phyloP scores from a whole-genome alignment of 352 stramenopile genomes.

The Phytophthora pistaciae region DNA sequence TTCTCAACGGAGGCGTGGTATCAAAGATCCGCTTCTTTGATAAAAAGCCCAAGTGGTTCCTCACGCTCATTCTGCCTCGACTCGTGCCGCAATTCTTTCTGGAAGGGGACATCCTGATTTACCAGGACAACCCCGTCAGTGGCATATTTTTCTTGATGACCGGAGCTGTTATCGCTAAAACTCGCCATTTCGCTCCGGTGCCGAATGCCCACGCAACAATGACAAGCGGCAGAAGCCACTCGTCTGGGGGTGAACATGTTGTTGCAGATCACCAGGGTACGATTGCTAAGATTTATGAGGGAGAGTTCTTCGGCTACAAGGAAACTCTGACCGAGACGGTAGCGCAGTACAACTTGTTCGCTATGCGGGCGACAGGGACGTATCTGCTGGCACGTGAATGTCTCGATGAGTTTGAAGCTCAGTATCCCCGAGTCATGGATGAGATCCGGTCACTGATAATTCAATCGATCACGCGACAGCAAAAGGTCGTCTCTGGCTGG shows the following conservation, averaged over 20 bases:
- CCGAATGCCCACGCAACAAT: conserved; percentile 19
- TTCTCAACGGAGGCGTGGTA: conserved; percentile 64
- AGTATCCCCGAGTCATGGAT: conserved; percentile 70
- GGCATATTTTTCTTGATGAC: conserved; percentile 85
- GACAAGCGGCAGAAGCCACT: conserved; percentile 14
- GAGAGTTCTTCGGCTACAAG: conserved; percentile 85
- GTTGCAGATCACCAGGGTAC: conserved; percentile 40
- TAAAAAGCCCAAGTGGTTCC: conserved; percentile 88
- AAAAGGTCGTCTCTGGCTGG: conserved; percentile 74
- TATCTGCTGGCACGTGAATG: conserved; percentile 74
- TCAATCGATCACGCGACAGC: conserved; percentile 80
- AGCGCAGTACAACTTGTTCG: conserved; percentile 79
- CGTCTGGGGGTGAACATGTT: conserved; percentile 26
- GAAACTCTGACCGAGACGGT: conserved; percentile 66
- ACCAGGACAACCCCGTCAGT: conserved; percentile 72
- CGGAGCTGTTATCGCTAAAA: conserved; percentile 63
- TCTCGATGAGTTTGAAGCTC: conserved; percentile 56
- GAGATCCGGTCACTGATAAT: conserved; percentile 78
- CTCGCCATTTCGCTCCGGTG: conserved; percentile 15
- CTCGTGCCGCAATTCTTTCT: conserved; percentile 79
- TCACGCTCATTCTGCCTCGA: conserved; percentile 71
- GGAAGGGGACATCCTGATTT: conserved; percentile 75
- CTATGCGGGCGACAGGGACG: conserved; percentile 60
- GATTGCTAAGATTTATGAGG: conserved; percentile 76
- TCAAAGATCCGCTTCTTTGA: conserved; percentile 83